Evolutionary conservation across 2,329 filamentous ascomycete species (phyloP), one percentile per base, ranked within the genome.

Genomic region (Diaporthe sp.): DNA sequence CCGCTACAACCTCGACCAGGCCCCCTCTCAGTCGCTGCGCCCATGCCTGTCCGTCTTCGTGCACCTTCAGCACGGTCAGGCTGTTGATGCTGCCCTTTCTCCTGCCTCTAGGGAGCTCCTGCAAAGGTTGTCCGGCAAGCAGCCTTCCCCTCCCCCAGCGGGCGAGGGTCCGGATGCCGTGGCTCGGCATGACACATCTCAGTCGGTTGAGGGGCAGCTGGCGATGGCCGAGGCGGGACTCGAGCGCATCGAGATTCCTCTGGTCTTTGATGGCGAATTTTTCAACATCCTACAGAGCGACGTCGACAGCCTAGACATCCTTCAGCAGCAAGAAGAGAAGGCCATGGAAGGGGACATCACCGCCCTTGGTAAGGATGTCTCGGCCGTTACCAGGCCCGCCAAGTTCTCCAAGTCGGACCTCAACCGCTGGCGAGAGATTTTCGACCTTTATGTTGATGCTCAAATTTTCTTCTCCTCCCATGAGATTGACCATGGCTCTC

Each of bases 381-480:
- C 91, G 37, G 86, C 87, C 60, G 87, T 94, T 10, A 91, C 93
- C 0, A 90, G 91, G 76, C 94, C 94, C 4, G 89, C 90, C 34
- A 88, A 86, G 72, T 89, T 91, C 28, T 88, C 90, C 61, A 91
- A 89, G 77, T 92, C 88, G 60, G 94, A 97, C 81, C 85, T 97
- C 34, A 90, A 92, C 72, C 89, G 89, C 51, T 98, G 95, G 95
- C 91, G 95, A 67, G 89, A 93, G 78, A 92, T 98, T 77, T 96
- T 98, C 80, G 92, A 95, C 76, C 85, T 96, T 0, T 98, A 98
- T 80, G 85, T 96, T 17, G 93, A 97, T 74, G 93, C 93, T 10
- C 90, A 93, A 73, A 88, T 97, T 42, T 98, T 98, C 85, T 97
- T 97, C 82, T 95, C 94, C 1, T 94, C 92, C 0, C 90, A 91